Evolutionary conservation across 2,329 filamentous ascomycete genomes (phyloP), one percentile per base, ranked within the genome.

Genomic region (Paracorniculantispora psalliotae): DNA sequence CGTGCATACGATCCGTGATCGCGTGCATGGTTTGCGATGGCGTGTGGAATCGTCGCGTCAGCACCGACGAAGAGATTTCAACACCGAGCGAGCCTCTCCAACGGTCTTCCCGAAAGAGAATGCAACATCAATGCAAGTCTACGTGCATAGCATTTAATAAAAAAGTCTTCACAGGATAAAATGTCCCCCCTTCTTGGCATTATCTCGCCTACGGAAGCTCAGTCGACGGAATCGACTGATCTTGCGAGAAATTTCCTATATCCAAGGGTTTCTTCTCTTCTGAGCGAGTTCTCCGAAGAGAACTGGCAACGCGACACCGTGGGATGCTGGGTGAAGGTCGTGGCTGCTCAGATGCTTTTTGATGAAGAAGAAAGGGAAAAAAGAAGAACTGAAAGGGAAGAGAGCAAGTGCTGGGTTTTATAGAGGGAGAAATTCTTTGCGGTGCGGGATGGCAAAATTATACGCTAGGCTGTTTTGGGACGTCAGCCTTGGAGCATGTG

Each of bases 221-320:
- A 21, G 37, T 19, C 50, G 58, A 50, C 35, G 61, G 61, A 71
- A 63, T 68, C 66, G 68, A 72, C 72, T 72, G 70, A 59, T 58
- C 63, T 69, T 72, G 71, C 78, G 79, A 72, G 71, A 83, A 78
- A 83, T 81, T 85, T 85, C 82, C 82, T 85, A 84, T 82, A 77
- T 77, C 72, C 80, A 80, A 80, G 81, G 81, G 77, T 74, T 72
- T 80, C 56, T 76, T 63, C 71, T 85, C 80, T 85, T 75, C 81
- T 81, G 80, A 83, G 78, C 73, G 68, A 71, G 78, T 78, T 78
- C 76, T 76, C 63, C 61, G 56, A 59, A 63, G 68, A 74, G 74
- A 75, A 79, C 80, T 80, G 82, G 82, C 82, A 85, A 85, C 82
- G 70, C 81, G 73, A 80, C 82, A 84, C 81, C 81, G 82, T 85